Percentiles rank a stretch among this genome's conserved stretches.
phyloP scores from a whole-genome alignment of 257 asterid genomes.

The Apocynum venetum region DNA sequence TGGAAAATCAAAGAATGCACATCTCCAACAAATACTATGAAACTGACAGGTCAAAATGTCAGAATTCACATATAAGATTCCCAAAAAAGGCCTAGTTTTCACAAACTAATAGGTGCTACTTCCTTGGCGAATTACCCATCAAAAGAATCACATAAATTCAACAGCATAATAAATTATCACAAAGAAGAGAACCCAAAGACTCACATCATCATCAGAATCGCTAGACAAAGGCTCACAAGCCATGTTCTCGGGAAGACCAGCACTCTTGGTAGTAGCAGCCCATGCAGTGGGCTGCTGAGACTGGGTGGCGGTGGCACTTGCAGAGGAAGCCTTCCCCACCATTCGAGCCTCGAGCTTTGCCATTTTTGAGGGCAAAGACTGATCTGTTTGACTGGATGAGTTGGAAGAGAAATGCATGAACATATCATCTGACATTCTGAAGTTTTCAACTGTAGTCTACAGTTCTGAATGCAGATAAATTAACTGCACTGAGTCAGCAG shows the following conservation, averaged over 20 bases:
- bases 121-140: not conserved
- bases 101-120: not conserved
- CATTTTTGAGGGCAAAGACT: constrained; percentile 56
- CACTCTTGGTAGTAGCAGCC: constrained; percentile 45
- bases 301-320: constrained; percentile 36
- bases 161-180: not conserved
- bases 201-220: constrained; percentile 79
- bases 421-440: constrained; percentile 75
- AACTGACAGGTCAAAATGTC: not conserved
- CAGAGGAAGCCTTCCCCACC: constrained; percentile 73
- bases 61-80: not conserved
- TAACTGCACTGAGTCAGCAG: constrained; percentile 13
- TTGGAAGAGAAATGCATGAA: constrained; percentile 72
- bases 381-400: constrained; percentile 91
- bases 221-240: constrained; percentile 50
- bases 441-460: constrained; percentile 18
- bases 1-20: not conserved
- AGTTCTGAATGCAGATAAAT: constrained; percentile 33
- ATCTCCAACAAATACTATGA: not conserved
- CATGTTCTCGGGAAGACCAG: constrained; percentile 35
- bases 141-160: not conserved
- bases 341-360: constrained; percentile 92
- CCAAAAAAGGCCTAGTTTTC: not conserved
- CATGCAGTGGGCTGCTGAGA: constrained; percentile 40
- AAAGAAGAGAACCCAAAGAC: constrained; percentile 27